Conservation (phyloP, 495 filamentous ascomycete species). For the Cenococcum geophilum region DNA sequence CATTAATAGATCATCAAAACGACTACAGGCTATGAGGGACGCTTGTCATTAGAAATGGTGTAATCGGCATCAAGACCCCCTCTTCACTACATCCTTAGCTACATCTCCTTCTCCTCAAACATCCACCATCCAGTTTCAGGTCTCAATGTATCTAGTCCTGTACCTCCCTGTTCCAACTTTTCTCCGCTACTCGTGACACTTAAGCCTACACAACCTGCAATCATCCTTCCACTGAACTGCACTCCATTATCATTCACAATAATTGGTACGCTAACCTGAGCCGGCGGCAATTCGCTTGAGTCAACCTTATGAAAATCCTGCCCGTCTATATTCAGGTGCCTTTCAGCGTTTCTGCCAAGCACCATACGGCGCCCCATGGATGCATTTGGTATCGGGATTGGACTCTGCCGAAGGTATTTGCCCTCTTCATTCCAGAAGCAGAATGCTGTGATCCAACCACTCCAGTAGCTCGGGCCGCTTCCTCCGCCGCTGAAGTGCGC, state of each 20-base stretch:
- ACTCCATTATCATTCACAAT: neutral
- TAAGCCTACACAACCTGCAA: constrained; percentile 2
- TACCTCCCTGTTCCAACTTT: constrained; percentile 4
- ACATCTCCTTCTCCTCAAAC: constrained; percentile 27
- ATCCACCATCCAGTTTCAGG: constrained; percentile 40
- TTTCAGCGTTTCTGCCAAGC: too few species aligned
- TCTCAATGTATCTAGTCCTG: constrained; percentile 34
- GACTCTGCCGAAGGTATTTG: constrained; percentile 33
- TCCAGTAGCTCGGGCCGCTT: neutral
- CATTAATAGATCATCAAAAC: too few species aligned
- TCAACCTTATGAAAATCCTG: neutral
- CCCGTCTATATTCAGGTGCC: neutral
- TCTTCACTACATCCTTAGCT: too few species aligned
- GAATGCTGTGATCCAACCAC: constrained; percentile 24
- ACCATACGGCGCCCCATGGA: too few species aligned
- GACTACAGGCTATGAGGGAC: too few species aligned
- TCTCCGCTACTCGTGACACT: constrained; percentile 25
- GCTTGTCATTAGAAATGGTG: too few species aligned
- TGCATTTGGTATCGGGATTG: too few species aligned
- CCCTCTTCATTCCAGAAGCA: constrained; percentile 31
- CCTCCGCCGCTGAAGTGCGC: constrained; percentile 8
- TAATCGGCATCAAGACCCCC: too few species aligned
- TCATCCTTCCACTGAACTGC: neutral
- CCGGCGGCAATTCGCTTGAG: neutral
- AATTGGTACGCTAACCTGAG: neutral